Evolutionary conservation across 441 rosid genomes (phyloP), one percentile per base, ranked within the genome.

Genomic region (Manihot esculenta): DNA sequence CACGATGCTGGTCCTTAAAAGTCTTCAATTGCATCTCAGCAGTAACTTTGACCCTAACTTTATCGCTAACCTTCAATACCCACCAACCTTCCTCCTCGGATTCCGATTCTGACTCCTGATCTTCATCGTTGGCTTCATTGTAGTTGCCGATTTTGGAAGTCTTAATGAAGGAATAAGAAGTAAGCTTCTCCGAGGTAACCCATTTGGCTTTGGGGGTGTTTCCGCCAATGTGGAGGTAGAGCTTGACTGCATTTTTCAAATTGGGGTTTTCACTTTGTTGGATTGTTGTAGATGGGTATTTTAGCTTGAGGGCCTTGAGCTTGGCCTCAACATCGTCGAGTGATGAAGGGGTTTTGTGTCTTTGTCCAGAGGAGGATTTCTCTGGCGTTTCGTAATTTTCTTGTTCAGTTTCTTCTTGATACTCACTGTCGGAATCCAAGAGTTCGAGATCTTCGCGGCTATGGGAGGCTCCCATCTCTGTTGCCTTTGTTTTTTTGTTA

Each of bases 131-230:
- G 1, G 82, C 88, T 17, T 77, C 87, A 2, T 69, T 71, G 8
- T 30, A 72, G 24, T 48, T 20, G 44, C 74, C 64, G 6, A 72
- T 69, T 66, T 72, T 77, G 18, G 89, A 77, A 9, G 86, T 84
- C 72, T 88, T 92, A 20, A 81, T 51, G 74, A 94, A 89, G 12
- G 74, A 78, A 61, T 92, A 94, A 49, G 85, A 77, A 41, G 96
- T 71, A 55, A 84, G 72, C 59, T 86, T 90, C 72, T 94, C 97
- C 48, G 93, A 89, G 26, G 85, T 78, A 33, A 92, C 81, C 99
- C 99, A 94, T 79, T 90, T 94, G 69, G 99, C 97, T 74, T 89
- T 94, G 0, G 98, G 96, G 56, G 93, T 86, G 85, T 90, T 86
- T 8, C 93, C 96, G 50, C 91, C 92, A 69, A 87, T 80, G 80